Evolutionary conservation across 805 yeast species (phyloP), one percentile per base, ranked within the genome.

Genomic region (Metschnikowia borealis): DNA sequence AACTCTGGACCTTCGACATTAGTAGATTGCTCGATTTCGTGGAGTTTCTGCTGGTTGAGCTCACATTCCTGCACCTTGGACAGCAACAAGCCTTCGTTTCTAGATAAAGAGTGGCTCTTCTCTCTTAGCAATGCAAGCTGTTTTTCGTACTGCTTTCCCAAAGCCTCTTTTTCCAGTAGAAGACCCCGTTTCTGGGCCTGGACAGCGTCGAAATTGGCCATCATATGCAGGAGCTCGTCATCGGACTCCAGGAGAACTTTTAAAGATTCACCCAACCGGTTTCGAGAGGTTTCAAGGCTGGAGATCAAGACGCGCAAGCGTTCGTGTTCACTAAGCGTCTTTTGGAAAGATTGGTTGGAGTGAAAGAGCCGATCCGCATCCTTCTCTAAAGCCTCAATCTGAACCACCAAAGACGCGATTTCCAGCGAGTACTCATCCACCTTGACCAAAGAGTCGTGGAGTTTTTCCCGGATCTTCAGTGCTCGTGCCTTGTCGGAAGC

Each of bases 281-380:
- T 65, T 3, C 82, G 74, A 53, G 84, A 87, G 15, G 78, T 81
- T 2, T 58, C 53, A 3, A 39, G 33, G 34, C 21, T 29, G 7
- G 43, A 26, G 11, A 39, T 39, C 34, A 39, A 29, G 21, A 39
- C 43, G 34, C 71, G 69, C 41, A 86, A 62, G 46, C 79, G 81
- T 37, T 85, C 88, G 20, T 83, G 66, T 54, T 80, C 80, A 29
- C 86, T 82, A 18, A 91, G 62, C 0, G 83, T 80, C 52, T 82
- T 75, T 62, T 89, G 96, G 62, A 85, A 91, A 51, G 86, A 85
- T 62, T 89, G 96, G 61, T 89, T 88, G 1, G 88, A 75, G 44
- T 81, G 80, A 66, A 89, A 90, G 13, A 91, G 69, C 13, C 62
- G 62, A 44, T 86, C 84, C 3, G 89, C 77, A 56, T 84, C 80